Evolutionary conservation across 1,139 yeast species (phyloP).

Genomic region (Lodderomyces oxycetoniae): DNA sequence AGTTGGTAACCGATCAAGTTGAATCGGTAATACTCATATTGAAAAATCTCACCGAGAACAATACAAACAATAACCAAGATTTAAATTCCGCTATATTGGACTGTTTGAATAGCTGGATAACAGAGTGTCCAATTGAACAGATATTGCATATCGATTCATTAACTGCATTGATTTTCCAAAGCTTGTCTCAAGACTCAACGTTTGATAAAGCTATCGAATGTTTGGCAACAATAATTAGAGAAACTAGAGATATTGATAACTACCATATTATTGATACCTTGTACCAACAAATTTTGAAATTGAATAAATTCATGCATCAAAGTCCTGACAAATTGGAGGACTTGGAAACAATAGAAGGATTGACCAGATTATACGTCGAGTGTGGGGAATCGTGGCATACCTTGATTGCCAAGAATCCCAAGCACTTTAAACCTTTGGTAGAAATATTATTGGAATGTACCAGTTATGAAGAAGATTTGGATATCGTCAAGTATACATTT

Average conservation of each 20-base stretch:
- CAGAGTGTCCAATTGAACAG: slow-evolving; percentile 70
- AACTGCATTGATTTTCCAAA: slow-evolving; percentile 63
- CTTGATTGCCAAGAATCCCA: slow-evolving; percentile 69
- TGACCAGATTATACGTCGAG: slow-evolving; percentile 77
- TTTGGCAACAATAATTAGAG: slow-evolving; percentile 69
- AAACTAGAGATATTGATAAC: slow-evolving; percentile 72
- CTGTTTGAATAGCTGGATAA: slow-evolving; percentile 85
- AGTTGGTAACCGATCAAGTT: slow-evolving; percentile 63
- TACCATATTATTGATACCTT: slow-evolving; percentile 60
- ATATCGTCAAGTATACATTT: slow-evolving; percentile 84
- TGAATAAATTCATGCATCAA: slow-evolving; percentile 47
- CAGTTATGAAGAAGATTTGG: slow-evolving; percentile 73
- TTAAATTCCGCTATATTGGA: slow-evolving; percentile 49
- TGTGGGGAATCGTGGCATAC: slow-evolving; percentile 98
- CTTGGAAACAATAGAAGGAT: slow-evolving; percentile 64
- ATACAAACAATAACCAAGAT: slow-evolving; percentile 12
- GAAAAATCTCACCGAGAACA: slow-evolving; percentile 41
- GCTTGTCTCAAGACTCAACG: slow-evolving; percentile 58
- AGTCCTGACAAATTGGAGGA: slow-evolving; percentile 48
- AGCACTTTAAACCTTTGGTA: slow-evolving; percentile 70
- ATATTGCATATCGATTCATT: slow-evolving; percentile 59
- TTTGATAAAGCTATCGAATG: slow-evolving; percentile 90
- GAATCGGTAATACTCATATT: slow-evolving; percentile 62
- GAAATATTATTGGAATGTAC: slow-evolving; percentile 60
- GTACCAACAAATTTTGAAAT: slow-evolving; percentile 59